Evolutionary conservation across 2,329 filamentous ascomycete genomes (phyloP), one percentile per base, ranked within the genome.

Genomic region (Cercospora brassicicola): DNA sequence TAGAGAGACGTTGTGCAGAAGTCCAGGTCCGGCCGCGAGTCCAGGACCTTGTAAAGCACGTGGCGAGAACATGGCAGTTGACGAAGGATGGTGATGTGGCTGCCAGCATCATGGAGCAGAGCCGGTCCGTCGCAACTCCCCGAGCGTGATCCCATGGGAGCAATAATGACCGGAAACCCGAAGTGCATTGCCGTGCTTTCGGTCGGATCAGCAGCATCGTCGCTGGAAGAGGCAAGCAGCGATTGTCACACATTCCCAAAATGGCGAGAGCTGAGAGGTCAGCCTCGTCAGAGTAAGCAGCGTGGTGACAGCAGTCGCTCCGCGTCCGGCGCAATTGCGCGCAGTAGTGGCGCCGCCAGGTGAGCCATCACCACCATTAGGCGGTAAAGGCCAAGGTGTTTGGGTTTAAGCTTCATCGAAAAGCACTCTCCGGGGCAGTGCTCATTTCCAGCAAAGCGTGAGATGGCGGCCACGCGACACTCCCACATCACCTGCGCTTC

Each of bases 381-480:
- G 48, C 48, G 48, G 20, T 55, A 51, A 51, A 51, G 45, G 45
- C 45, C 45, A 51, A 51, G 45, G 45, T 51, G 45, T 23, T 20
- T 23, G 18, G 18, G 45, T 55, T 65, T 65, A 65, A 67, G 66
- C 66, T 67, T 65, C 66, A 42, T 51, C 62, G 45, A 42, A 62
- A 48, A 65, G 57, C 62, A 62, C 62, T 65, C 56, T 57, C 48
- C 59, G 57, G 66, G 62, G 36, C 59, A 59, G 59, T 39, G 62
- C 39, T 68, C 62, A 42, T 59, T 42, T 62, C 42, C 28, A 55
- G 66, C 64, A n/a, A 39, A 55, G 59, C 59, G 59, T 39, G 20
- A 59, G 61, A 62, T 62, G 66, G 66, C 66, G 60, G 66, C 66
- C 66, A 68, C 66, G 66, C 66, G 66, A 63, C 45, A 60, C 23